A percentile compares a stretch with the other conserved stretches of the same genome.
Conservation (phyloP, 345 rosid species). For the Brassica juncea region DNA sequence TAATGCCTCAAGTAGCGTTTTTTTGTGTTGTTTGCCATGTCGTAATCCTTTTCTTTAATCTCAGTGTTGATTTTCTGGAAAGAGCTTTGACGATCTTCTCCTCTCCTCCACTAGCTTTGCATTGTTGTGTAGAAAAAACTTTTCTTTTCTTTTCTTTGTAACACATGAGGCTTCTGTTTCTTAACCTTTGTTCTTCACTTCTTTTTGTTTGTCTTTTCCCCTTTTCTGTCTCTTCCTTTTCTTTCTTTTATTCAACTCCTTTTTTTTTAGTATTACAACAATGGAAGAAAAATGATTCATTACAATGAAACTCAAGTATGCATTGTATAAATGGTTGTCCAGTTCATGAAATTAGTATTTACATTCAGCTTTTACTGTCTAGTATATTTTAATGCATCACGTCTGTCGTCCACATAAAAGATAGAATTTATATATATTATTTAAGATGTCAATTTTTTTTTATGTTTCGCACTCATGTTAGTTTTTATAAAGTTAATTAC, state of each 20-base stretch:
- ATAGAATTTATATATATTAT: no score
- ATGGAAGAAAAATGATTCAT: background rate
- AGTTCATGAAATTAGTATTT: background rate
- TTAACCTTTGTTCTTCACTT: background rate
- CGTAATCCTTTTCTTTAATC: background rate
- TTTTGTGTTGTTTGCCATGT: background rate
- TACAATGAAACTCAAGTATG: background rate
- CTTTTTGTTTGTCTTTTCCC: background rate
- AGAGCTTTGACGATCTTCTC: background rate
- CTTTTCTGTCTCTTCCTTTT: background rate
- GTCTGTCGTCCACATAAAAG: no score
- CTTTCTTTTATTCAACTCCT: background rate
- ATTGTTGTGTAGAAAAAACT: background rate
- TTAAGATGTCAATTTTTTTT: no score
- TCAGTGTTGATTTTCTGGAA: background rate
- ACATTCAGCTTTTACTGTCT: no score
- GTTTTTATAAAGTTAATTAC: no score
- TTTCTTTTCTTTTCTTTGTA: background rate
- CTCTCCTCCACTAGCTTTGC: constrained; percentile 2
- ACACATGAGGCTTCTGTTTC: constrained; percentile 11
- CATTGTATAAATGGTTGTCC: background rate
- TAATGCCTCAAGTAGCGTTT: background rate
- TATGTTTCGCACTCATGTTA: no score
- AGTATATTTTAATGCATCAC: no score
- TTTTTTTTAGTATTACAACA: background rate